phyloP scores from a whole-genome alignment of 805 yeast species.

The Nakazawaea laoshanensis region DNA sequence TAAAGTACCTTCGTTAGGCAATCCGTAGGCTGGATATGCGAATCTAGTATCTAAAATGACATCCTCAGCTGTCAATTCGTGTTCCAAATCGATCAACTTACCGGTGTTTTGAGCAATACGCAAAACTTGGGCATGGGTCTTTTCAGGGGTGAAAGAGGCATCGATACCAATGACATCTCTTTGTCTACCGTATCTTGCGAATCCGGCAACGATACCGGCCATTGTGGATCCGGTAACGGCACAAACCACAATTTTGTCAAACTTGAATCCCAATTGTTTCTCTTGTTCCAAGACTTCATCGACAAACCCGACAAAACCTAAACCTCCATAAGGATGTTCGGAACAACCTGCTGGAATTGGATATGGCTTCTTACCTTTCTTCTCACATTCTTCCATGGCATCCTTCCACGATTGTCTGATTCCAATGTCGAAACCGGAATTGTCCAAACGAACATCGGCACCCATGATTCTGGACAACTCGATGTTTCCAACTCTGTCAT shows the following conservation, averaged over 20 bases:
- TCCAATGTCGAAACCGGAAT: conserved; percentile 26
- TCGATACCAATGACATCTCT: conserved; percentile 26
- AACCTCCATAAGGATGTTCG: conserved; percentile 26
- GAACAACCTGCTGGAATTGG: conserved; percentile 30
- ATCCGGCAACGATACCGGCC: conserved; percentile 25
- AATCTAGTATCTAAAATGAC: conserved; percentile 22
- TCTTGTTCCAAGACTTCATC: conserved; percentile 26
- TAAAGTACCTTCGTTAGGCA: conserved; percentile 27
- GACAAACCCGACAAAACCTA: conserved; percentile 27
- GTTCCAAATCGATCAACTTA: conserved; percentile 21
- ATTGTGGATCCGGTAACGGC: conserved; percentile 26
- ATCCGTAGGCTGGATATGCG: conserved; percentile 25
- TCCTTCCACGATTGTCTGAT: conserved; percentile 25
- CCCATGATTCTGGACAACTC: conserved; percentile 28
- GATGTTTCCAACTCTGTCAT: conserved; percentile 26
- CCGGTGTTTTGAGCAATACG: conserved; percentile 25
- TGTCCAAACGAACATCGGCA: conserved; percentile 25
- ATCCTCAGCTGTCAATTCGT: conserved; percentile 17
- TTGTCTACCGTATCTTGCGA: conserved; percentile 25
- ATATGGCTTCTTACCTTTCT: conserved; percentile 24
- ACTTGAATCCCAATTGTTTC: conserved; percentile 23
- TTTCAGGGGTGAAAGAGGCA: conserved; percentile 26
- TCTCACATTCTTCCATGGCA: conserved; percentile 19
- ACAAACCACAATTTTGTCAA: conserved; percentile 26
- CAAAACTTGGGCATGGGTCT: conserved; percentile 24